A percentile compares a stretch with the other conserved stretches of the same genome.
Conservation (phyloP, 1,139 yeast species). For the Torulaspora pretoriensis region DNA sequence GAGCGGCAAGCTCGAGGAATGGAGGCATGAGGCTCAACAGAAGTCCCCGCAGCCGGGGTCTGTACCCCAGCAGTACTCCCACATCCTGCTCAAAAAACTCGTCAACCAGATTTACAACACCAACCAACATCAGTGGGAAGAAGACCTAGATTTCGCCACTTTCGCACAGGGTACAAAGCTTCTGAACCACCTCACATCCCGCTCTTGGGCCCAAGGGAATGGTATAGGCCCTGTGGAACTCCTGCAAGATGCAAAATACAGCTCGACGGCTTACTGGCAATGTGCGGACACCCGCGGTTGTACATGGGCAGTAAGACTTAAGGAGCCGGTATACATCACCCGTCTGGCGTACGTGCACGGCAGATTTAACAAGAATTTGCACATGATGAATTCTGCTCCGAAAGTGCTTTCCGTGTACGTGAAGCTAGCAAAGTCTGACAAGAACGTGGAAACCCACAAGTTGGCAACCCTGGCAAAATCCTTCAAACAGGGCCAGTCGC, state of each 20-base stretch:
- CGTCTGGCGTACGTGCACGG: conserved; percentile 37
- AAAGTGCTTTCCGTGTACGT: conserved; percentile 34
- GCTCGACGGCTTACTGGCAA: conserved; percentile 37
- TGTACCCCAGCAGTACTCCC: conserved; percentile 25
- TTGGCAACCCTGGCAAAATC: conserved; percentile 15
- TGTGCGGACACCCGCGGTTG: conserved; percentile 27
- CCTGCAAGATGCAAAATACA: conserved; percentile 24
- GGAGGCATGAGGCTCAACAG: conserved; percentile 10
- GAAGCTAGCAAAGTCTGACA: conserved; percentile 19
- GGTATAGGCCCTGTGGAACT: conserved; percentile 30
- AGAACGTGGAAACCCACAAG: conserved; percentile 9
- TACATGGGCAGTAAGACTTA: conserved; percentile 37
- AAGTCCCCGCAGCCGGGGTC: conserved; percentile 5
- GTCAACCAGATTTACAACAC: conserved; percentile 32
- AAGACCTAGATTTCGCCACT: conserved; percentile 35
- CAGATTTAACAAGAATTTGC: conserved; percentile 35
- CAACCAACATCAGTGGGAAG: conserved; percentile 35
- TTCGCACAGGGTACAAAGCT: conserved; percentile 34
- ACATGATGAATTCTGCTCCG: conserved; percentile 39
- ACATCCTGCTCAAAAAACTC: conserved; percentile 28
- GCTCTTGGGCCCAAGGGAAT: conserved; percentile 25
- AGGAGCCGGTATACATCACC: conserved; percentile 37
- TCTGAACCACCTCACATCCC: conserved; percentile 31
- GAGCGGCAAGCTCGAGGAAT: conserved; percentile 18
- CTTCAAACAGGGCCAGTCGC: conserved; percentile 21